Evolutionary conservation across 1,284 basidiomycete genomes (phyloP).

Genomic region (Erythrobasidium hasegawianum): DNA sequence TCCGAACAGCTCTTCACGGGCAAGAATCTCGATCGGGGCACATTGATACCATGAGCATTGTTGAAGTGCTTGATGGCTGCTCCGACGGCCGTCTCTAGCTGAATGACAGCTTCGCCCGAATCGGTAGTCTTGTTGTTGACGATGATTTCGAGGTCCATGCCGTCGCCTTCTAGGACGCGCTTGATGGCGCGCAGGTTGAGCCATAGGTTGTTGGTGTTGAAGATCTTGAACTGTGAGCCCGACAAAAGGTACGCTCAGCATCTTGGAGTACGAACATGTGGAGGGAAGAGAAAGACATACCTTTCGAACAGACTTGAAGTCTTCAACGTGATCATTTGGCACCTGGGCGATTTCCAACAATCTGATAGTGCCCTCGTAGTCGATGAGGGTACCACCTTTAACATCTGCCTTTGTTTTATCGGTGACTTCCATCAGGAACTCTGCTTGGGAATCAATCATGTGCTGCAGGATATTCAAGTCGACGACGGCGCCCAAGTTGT

Average conservation of each 20-base stretch:
- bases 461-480: conserved; percentile 80
- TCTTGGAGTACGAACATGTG: not conserved
- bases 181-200: conserved; percentile 87
- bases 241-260: not conserved
- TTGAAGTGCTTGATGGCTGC: conserved; percentile 97
- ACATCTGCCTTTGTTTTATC: conserved; percentile 99
- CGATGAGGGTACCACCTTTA: conserved; percentile 90
- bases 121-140: conserved; percentile 87
- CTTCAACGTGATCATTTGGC: conserved; percentile 93
- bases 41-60: conserved; percentile 93
- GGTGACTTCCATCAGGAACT: conserved; percentile 98
- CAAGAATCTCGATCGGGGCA: conserved; percentile 93
- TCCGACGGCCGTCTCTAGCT: conserved; percentile 97
- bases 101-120: conserved; percentile 74
- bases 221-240: conserved; percentile 52
- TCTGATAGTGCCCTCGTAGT: conserved; percentile 72
- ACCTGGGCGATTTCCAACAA: conserved; percentile 99
- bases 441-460: conserved; percentile 80
- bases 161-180: conserved; percentile 82
- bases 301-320: conserved; percentile 82
- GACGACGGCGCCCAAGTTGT: conserved; percentile 96
- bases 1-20: conserved; percentile 68
- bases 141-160: conserved; percentile 81
- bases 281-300: conserved; percentile 39
- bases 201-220: conserved; percentile 97